Evolutionary conservation across 2,329 filamentous ascomycete genomes (phyloP).

Genomic region (Elsinoe batatas): DNA sequence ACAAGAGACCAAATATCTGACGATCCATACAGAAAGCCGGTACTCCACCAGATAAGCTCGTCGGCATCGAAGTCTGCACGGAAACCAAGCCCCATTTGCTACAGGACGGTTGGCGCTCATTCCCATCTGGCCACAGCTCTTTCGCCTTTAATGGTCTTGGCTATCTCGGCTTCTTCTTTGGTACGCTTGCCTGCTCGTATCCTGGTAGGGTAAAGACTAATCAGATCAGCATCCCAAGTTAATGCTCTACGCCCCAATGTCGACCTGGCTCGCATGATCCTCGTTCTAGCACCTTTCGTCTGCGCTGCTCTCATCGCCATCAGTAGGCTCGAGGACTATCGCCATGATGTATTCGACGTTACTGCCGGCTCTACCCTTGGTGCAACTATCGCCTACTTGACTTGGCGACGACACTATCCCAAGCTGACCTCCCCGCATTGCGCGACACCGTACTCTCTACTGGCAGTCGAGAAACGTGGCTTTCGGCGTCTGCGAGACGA

Average conservation of each 20-base stretch:
- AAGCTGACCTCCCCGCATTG: constrained; percentile 41
- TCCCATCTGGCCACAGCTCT: constrained; percentile 70
- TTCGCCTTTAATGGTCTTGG: constrained; percentile 73
- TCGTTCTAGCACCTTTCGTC: constrained; percentile 47
- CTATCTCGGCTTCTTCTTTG: constrained; percentile 46
- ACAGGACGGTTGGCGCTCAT: constrained; percentile 76
- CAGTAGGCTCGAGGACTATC: constrained; percentile 52
- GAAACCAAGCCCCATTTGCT: constrained; percentile 57
- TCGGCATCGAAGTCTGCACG: constrained; percentile 62
- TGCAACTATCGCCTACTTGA: constrained; percentile 45
- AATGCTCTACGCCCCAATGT: constrained; percentile 49
- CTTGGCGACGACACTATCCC: constrained; percentile 53
- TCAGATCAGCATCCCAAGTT: constrained; percentile 46
- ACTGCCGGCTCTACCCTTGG: constrained; percentile 47
- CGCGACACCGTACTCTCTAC: constrained; percentile 40
- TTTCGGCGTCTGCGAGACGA: constrained; percentile 36
- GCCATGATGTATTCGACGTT: constrained; percentile 56
- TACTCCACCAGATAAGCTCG: constrained; percentile 45
- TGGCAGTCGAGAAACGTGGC: constrained; percentile 24
- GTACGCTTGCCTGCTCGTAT: neutral
- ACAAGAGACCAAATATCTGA: neutral
- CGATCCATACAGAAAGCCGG: constrained; percentile 29
- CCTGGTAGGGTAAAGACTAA: constrained; percentile 39
- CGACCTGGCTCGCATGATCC: constrained; percentile 45
- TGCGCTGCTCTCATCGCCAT: constrained; percentile 52